Base-by-base conservation (phyloP, 352 stramenopile genomes). In the Phytophthora hybrid region DNA sequence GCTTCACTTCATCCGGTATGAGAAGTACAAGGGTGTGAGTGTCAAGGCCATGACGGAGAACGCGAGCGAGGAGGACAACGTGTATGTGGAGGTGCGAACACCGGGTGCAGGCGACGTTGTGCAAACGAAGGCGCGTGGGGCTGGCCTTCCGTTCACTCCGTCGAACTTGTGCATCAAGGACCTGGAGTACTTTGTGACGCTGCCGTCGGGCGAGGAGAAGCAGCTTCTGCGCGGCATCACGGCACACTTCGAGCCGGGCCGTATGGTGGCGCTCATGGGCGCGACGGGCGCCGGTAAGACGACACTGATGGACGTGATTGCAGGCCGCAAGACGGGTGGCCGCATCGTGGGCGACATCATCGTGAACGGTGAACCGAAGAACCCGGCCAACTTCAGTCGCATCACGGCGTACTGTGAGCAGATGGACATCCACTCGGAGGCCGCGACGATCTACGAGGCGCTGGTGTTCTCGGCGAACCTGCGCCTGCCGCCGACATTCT, bases 321-420 rank as follows among this genome's bases (percentile, higher is more conserved):
- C n/a, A n/a, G n/a, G n/a, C n/a, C n/a, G n/a, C n/a, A n/a, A n/a
- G n/a, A n/a, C n/a, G n/a, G n/a, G n/a, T 60, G 83, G 83, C 1
- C 81, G 82, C 26, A 82, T 98, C 37, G 78, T 82, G 21, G 95
- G 95, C 21, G 78, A 97, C 10, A 89, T 98, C 59, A 79, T 82
- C 18, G 76, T 98, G 26, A 98, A 98, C 76, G 23, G 23, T 2
- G 23, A 26, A 2, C 23, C 23, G 23, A 26, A 26, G 23, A 26
- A 26, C 23, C 23, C 23, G 23, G 23, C 23, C 23, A 26, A 26
- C 23, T 26, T 26, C 23, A 26, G 23, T 2, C 23, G 23, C 23
- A 26, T 26, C 23, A 26, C 23, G 23, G 23, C 23, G 23, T 26
- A 26, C 23, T 26, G 23, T 26, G 23, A 26, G 23, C 23, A 26